Evolutionary conservation across 805 yeast genomes (phyloP).

Genomic region (Kodamaea lidongshanica): DNA sequence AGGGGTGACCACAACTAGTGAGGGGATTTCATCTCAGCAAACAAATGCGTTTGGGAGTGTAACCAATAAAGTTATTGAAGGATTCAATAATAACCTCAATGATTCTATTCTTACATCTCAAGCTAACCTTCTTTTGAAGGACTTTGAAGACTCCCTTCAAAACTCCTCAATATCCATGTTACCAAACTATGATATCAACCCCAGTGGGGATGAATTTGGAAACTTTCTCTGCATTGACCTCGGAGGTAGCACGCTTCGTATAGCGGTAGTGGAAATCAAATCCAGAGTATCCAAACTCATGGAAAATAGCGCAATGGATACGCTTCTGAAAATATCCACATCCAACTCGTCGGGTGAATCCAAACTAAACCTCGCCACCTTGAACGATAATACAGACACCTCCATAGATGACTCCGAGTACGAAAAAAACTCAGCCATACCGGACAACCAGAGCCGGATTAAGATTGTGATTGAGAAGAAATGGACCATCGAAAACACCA

Average conservation of each 20-base stretch:
- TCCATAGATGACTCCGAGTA: conserved; percentile 5
- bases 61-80: too few relatives aligned
- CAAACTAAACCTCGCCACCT: conserved; percentile 6
- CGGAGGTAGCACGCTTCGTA: conserved; percentile 52
- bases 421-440: neutral
- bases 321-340: conserved; percentile 3
- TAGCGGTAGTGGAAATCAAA: conserved; percentile 31
- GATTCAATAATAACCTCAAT: conserved; percentile 10
- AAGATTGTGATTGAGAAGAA: conserved; percentile 24
- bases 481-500: conserved; percentile 34
- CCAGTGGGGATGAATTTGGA: conserved; percentile 33
- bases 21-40: too few relatives aligned
- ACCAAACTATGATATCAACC: conserved; percentile 33
- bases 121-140: conserved; percentile 10
- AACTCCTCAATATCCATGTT: conserved; percentile 32
- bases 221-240: conserved; percentile 45
- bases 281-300: neutral
- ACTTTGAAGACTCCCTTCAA: conserved; percentile 27
- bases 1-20: too few relatives aligned
- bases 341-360: conserved; percentile 5
- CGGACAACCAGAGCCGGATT: conserved; percentile 19
- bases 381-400: conserved; percentile 7
- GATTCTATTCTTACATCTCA: conserved; percentile 9
- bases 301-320: conserved; percentile 1
- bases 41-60: too few relatives aligned